A percentile compares a stretch with the other conserved stretches of the same genome.
Evolutionary conservation across 1,139 yeast genomes (phyloP).

Genomic region (Pichia sp.): DNA sequence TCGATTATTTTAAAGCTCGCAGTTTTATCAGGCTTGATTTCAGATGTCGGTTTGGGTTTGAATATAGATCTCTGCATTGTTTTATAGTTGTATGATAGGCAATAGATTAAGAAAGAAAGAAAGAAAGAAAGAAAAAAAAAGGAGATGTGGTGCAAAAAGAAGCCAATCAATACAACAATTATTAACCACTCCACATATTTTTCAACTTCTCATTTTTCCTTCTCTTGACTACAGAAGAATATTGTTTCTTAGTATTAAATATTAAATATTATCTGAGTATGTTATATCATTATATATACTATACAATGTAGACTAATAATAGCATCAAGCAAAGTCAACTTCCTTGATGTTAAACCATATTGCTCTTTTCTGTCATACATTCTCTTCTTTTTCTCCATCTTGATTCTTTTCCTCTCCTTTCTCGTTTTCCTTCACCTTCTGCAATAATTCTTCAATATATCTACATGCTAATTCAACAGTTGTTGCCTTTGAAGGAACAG

Average conservation of each 20-base stretch:
- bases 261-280: too few relatives aligned
- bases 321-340: too few relatives aligned
- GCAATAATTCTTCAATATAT: slow-evolving; percentile 51
- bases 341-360: too few relatives aligned
- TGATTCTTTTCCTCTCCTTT: too few relatives aligned
- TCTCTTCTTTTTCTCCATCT: too few relatives aligned
- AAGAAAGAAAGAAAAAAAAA: background rate
- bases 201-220: too few relatives aligned
- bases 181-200: too few relatives aligned
- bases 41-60: background rate
- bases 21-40: background rate
- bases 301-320: background rate
- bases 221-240: too few relatives aligned
- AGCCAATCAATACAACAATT: too few relatives aligned
- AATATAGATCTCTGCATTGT: background rate
- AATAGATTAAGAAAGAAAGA: background rate
- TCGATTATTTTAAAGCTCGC: background rate
- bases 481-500: slow-evolving; percentile 81
- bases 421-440: background rate
- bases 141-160: too few relatives aligned
- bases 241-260: too few relatives aligned
- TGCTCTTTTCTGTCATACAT: too few relatives aligned
- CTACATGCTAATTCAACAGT: slow-evolving; percentile 85
- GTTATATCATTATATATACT: background rate
- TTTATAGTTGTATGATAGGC: background rate